Evolutionary conservation across 2,329 filamentous ascomycete genomes (phyloP).

Genomic region (Talaromyces sp.): DNA sequence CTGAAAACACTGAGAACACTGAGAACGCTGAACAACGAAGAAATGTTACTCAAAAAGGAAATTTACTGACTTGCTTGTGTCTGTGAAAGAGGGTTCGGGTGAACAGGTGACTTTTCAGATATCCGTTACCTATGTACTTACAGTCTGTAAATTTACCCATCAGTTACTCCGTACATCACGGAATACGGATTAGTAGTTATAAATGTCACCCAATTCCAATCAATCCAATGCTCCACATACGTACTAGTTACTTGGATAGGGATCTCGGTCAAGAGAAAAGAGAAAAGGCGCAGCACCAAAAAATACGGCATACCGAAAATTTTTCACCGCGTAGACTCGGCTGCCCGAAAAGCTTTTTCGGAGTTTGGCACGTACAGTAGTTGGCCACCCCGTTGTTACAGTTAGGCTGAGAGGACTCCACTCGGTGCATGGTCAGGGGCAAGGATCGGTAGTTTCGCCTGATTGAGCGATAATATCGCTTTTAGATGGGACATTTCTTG

Average conservation of each 20-base stretch:
- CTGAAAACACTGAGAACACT: not conserved
- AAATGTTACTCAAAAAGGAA: not conserved
- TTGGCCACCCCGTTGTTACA: not conserved
- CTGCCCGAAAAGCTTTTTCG: not conserved
- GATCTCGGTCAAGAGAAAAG: not conserved
- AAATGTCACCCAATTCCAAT: too few species aligned
- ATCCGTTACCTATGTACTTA: not conserved
- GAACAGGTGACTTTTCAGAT: constrained; percentile 1
- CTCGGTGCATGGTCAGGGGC: not conserved
- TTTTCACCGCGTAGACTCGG: not conserved
- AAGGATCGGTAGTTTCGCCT: too few species aligned
- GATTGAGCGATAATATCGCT: too few species aligned
- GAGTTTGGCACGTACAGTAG: not conserved
- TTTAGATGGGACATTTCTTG: not conserved
- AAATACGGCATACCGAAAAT: constrained; percentile 8
- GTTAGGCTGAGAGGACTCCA: constrained; percentile 1
- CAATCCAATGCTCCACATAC: too few species aligned
- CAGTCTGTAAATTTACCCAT: not conserved
- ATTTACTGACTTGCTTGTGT: not conserved
- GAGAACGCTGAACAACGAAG: not conserved
- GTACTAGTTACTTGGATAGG: not conserved
- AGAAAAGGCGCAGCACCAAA: not conserved
- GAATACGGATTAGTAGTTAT: too few species aligned
- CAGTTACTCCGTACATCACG: not conserved
- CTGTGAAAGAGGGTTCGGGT: not conserved